Base-by-base conservation (phyloP, 2,329 filamentous ascomycete species). In the Capronia coronata region DNA sequence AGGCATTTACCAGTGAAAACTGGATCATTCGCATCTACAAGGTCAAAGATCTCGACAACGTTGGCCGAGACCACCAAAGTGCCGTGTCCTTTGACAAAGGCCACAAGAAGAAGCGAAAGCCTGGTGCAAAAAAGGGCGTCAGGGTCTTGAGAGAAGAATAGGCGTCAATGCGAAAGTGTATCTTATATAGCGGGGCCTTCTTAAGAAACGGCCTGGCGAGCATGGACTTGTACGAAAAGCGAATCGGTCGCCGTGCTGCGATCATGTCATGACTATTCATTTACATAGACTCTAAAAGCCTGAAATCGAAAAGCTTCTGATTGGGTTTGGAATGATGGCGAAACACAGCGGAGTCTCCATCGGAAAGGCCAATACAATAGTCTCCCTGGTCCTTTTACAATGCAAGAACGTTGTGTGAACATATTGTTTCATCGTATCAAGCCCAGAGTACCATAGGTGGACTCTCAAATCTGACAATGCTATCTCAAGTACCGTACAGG, bases 11-110 rank as follows among this genome's bases (percentile, higher is more conserved):
- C 48, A 95, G 88, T 64, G 93, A 98, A 76, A 98, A 98, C 78
- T 98, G 93, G 93, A 98, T 98, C 69, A 97, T 98, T 67, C 81
- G 93, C 58, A 96, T 98, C 65, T 98, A 96, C 79, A 98, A 98
- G 78, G 93, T 98, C 73, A 98, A 98, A 76, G 90, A 95, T 63
- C 82, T 96, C 52, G 93, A 98, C 74, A 97, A 97, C 68, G 76
- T 98, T 59, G 91, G 89, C 48, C 82, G 93, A 67, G 88, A 95
- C 63, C 91, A 96, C 66, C 79, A 79, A 57, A 78, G 72, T 59
- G 80, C 78, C 1, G 71, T 73, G 43, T 68, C 72, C 37, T 73
- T 75, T 62, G 74, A 76, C 49, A 71, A 71, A 45, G 75, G 74
- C 16, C 71, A 73, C 52, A 77, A 76, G 67, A 75, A 74, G 63